Evolutionary conservation across 2,329 filamentous ascomycete genomes (phyloP), one percentile per base, ranked within the genome.

Genomic region (Tolypocladium ovalisporum): DNA sequence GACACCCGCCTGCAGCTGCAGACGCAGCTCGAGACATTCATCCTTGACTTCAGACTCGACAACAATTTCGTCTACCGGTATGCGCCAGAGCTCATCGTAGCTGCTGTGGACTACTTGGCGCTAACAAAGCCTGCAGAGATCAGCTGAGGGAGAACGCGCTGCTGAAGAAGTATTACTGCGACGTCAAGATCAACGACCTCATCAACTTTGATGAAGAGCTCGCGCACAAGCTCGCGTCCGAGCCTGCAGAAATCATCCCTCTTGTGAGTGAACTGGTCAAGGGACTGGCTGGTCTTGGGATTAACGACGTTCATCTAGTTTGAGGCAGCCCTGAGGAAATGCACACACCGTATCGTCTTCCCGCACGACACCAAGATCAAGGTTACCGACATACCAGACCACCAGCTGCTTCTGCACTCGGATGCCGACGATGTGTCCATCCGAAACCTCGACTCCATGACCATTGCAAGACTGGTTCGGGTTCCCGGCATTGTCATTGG

Each of bases 401-500:
- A 97, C 71, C 94, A 99, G 73, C 84, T 99, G 35, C 88, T 99
- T 57, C 84, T 99, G 54, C 92, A 97, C 73, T 97, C 94, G 55
- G 89, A 86, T 58, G 91, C 91, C 62, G 87, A 93, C 55, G 86
- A 95, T 70, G 90, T 92, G 35, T 94, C 93, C 0, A 97, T 99
- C 65, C 88, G 94, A 62, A 91, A 97, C 64, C 82, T 99, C 42
- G 94, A 95, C 66, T 95, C 94, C 10, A 87, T 89, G 61, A 93
- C 90, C 62, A 95, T 99, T 64, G 91, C 93, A 6, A 87, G 91
- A 64, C 86, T 99, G n/a, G 93, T 99, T 42, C 85, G 93, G 57
- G 96, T 99, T 58, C 94, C 94, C 1, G 95, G 94, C 54, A 99
- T 99, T 62, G 90, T 99, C 59, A 99, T 99, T 63, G 93, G 94